Evolutionary conservation across 495 filamentous ascomycete genomes (phyloP), one percentile per base, ranked within the genome.

Genomic region (Penicillium turbatum): DNA sequence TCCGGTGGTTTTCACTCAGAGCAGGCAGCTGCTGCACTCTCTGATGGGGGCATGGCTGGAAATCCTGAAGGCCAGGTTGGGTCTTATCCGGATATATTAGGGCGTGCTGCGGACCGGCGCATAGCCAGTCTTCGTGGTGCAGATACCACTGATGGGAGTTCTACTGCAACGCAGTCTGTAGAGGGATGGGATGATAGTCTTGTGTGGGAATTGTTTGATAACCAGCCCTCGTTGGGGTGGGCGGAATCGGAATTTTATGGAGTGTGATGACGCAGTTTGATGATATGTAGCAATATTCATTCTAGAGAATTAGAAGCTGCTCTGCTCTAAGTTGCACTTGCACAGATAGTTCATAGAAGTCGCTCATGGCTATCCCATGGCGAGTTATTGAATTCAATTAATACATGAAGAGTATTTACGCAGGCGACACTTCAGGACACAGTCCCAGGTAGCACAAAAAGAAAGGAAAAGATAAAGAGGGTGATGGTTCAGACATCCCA

Each of bases 131-230:
- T 56, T 27, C 53, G 49, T 9, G 42, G 38, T 43, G 26, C 51
- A 1, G 27, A 37, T 13, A 17, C 46, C 12, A 51, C 40, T 17
- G 59, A 36, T 5, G 38, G 26, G n/a, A n/a, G 15, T 2, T 32
- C 52, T 17, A 47, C 29, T 15, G 43, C 52, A 9, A 39, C 54
- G 16, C 51, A 26, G 8, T 46, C 62, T 13, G 53, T 63, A 12
- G 57, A 56, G 19, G 60, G 58, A 10, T 68, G 66, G 66, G 45
- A 66, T 61, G 65, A 68, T 38, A 60, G 48, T 55, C 53, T 68
- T 34, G 63, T 68, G 59, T 68, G 66, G 66, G 63, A 68, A 48
- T 31, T 68, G 24, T 68, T 66, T 26, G 57, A 64, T 46, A 66
- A 64, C 12, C 66, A 68, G 48, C 66, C 66, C 1, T 64, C 66